A percentile compares a stretch with the other conserved stretches of the same genome.
These are phyloP conservation scores for Salix arbutifolia DNA, from an alignment of 345 rosid genomes.

Conservation along the genomic window DNA sequence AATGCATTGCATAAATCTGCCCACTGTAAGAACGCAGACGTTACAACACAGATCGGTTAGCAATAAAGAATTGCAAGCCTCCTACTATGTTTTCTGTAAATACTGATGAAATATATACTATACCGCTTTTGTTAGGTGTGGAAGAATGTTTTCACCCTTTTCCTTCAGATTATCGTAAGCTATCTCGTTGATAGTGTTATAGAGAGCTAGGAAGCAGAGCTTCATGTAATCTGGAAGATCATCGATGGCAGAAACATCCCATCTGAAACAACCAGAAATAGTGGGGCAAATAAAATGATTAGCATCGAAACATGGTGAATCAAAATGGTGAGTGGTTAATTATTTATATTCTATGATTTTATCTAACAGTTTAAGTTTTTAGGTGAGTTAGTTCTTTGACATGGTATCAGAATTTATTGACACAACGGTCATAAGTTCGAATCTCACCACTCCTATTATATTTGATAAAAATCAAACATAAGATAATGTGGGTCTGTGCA, in stretches of 20 bases:
- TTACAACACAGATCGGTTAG: neutral
- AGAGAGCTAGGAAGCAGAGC: constrained; percentile 26
- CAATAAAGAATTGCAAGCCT: neutral
- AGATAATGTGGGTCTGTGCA: no score
- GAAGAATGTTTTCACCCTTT: constrained; percentile 17
- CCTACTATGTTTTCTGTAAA: no score
- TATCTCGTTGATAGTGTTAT: constrained; percentile 25
- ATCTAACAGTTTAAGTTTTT: no score
- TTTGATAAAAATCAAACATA: no score
- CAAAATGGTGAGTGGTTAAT: neutral
- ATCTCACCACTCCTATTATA: no score
- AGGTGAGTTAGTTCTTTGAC: no score
- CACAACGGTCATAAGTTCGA: no score
- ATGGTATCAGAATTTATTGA: no score
- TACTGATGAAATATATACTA: no score
- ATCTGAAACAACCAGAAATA: constrained; percentile 9
- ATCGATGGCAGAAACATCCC: constrained; percentile 22
- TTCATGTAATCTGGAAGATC: constrained; percentile 36
- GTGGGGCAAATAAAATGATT: neutral
- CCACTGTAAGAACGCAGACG: constrained; percentile 25
- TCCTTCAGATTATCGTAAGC: constrained; percentile 17
- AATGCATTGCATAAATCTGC: constrained; percentile 39
- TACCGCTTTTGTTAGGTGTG: constrained; percentile 34
- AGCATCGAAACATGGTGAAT: neutral
- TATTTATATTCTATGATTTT: no score